Base-by-base conservation (phyloP, 108 stramenopile genomes). In the Cyclotella atomus region DNA sequence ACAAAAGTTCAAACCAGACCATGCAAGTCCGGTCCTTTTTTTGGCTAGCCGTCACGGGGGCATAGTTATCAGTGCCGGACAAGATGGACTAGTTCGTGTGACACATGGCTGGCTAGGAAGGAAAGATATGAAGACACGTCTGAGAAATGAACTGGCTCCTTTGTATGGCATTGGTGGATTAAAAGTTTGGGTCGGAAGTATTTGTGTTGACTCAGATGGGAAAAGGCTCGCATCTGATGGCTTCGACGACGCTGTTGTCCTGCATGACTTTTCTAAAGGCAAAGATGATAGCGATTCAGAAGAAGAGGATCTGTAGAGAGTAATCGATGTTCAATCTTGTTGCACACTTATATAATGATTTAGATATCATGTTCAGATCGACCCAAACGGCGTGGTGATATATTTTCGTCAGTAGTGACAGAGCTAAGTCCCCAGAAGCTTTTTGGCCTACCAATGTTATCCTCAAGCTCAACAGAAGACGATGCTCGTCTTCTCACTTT, bases 51-150 rank as follows among this genome's bases (percentile, higher is more conserved):
- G 89, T 17, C 60, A 75, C 3, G 83, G 83, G 25, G 89, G 87
- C 6, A 60, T 92, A 20, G 34, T 90, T 3, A 80, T 90, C 8
- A 75, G 88, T 12, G 86, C 74, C 21, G 79, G 74, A n/a, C 85
- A 86, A 24, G 91, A 92, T 78, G 89, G 89, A 16, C 83, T 79
- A 52, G 66, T 92, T 24, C 80, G 89, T 25, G 71, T 92, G 33
- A 62, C 79, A 19, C 52, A 72, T 29, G 59, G 27, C 16, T 71
- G 49, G 65, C 47, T 49, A 70, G 77, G 28, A 71, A 43, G 23
- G 35, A 76, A 55, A 55, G 76, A 68, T 50, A 16, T 21, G 7
- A 56, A 34, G 25, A 44, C 32, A 34, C 36, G 20, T n/a, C 38
- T 46, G 20, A 47, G 70, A 21, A 50, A 56, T 24, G 32, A 34